Base-by-base conservation (phyloP, 768 basidiomycete genomes). In the Suillus paluster region DNA sequence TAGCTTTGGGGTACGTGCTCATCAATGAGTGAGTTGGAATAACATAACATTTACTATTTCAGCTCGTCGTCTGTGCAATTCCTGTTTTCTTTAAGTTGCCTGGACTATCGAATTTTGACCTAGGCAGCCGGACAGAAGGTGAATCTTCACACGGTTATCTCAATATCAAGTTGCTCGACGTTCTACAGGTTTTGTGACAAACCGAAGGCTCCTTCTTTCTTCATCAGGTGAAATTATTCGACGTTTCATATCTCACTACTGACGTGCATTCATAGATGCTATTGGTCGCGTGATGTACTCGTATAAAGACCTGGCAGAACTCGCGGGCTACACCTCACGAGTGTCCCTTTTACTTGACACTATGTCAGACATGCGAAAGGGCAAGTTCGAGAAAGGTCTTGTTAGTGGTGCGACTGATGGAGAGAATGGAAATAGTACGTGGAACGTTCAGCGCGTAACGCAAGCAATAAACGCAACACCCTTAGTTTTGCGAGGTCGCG, bases 251-350 rank as follows among this genome's bases (percentile, higher is more conserved):
- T 48, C 58, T 39, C 23, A 38, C 62, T 50, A 19, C 8, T 30
- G 34, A 36, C 34, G 46, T 45, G 25, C 15, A 63, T 41, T 61
- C 21, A 61, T 66, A 86, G 97, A 99, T 78, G 97, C 97, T 1
- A 92, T 98, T 67, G 95, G 95, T 36, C 86, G 96, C 21, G 88
- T 97, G 33, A 95, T 99, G 94, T 97, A 96, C 73, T 95, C 94
- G 4, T 98, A 97, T 80, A 98, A 97, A 75, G 96, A 99, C 72
- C 81, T 99, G 5, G 88, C 94, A 5, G 97, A 99, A 72, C 85
- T 99, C 38, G 95, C 97, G 4, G 97, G 97, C 12, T 98, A 97
- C 73, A 98, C 97, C 3, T 86, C 94, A 1, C 88, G 97, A 15
- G 97, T 99, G 1, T 89, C 91, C 36, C 85, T 89, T 48, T 82